Evolutionary conservation across 139 green algal genomes (phyloP).

Genomic region (Pedinophyceae sp.): DNA sequence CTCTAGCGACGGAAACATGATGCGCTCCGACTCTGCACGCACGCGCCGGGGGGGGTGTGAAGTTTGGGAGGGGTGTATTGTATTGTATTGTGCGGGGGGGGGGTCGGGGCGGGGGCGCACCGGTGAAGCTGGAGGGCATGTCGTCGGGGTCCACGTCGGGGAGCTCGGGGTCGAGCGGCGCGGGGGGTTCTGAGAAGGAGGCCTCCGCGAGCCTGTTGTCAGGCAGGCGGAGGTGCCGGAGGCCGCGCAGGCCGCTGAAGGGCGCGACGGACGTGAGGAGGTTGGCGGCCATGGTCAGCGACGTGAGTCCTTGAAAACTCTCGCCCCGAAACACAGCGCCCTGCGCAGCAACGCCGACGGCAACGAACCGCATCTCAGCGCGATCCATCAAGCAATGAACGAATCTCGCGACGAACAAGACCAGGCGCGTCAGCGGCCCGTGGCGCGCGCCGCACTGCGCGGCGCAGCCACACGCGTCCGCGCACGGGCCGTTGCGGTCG

Average conservation of each 20-base stretch:
- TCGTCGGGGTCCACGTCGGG: constrained; percentile 6
- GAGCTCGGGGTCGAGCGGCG: not conserved
- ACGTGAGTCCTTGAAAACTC: constrained; percentile 22
- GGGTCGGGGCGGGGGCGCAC: no score
- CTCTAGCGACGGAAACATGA: constrained; percentile 12
- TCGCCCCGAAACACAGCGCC: constrained; percentile 31
- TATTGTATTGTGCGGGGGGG: no score
- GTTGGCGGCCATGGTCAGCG: constrained; percentile 47
- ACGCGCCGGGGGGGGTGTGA: no score
- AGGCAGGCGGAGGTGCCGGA: constrained; percentile 17
- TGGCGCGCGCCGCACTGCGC: no score
- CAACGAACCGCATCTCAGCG: no score
- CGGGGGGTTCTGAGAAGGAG: constrained; percentile 12
- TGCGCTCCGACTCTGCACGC: not conserved
- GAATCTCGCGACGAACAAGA: no score
- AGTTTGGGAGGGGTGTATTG: no score
- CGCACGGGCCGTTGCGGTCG: no score
- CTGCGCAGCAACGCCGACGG: no score
- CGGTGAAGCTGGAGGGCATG: not conserved
- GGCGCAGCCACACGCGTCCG: no score
- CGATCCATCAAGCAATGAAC: no score
- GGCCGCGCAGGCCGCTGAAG: constrained; percentile 1
- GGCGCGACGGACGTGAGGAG: constrained; percentile 22
- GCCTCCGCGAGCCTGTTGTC: constrained; percentile 35
- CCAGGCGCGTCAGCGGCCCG: no score